Base-by-base conservation (phyloP, 495 filamentous ascomycete genomes). In the Penicillium bialowiezense region DNA sequence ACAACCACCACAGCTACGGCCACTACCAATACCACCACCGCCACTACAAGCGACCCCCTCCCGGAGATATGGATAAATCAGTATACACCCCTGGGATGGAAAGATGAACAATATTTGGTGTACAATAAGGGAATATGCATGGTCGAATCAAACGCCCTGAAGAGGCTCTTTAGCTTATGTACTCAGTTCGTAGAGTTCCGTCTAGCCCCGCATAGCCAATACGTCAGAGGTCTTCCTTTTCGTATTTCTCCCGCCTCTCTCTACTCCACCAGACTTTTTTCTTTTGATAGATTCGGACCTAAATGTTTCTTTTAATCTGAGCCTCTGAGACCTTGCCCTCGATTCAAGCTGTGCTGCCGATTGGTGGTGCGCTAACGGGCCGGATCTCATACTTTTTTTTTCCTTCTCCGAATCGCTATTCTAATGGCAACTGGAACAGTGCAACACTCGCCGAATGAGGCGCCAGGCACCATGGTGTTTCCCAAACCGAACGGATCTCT, bases 401-500 rank as follows among this genome's bases (percentile, higher is more conserved):
- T 46, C 41, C 50, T 41, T 49, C 50, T 35, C 60, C 48, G 52
- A 38, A 68, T 67, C 38, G 68, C 55, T 63, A 59, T 64, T 60
- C 56, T 55, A 64, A 74, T 76, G 71, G 67, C 71, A 59, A 68
- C 69, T 53, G 69, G 64, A 67, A 68, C 65, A 51, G 59, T 74
- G 56, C 62, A 75, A 41, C 70, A 66, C 51, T 60, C 70, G 51
- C 61, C 65, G 60, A 59, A 65, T 57, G 66, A 72, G 48, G 62
- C 64, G 35, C 65, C 68, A 51, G 51, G 47, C 15, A 58, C 57
- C 21, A 58, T 60, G 37, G 26, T 52, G n/a, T 43, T 57, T 32
- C 31, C 48, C 28, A 63, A 51, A 41, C 45, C 23, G n/a, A 45
- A 35, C 12, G 14, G 63, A 18, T 62, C 66, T 39, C 40, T 65